These are phyloP conservation scores for Penicillium sp. DNA, from an alignment of 2,329 filamentous ascomycete species.

Conservation along the genomic window DNA sequence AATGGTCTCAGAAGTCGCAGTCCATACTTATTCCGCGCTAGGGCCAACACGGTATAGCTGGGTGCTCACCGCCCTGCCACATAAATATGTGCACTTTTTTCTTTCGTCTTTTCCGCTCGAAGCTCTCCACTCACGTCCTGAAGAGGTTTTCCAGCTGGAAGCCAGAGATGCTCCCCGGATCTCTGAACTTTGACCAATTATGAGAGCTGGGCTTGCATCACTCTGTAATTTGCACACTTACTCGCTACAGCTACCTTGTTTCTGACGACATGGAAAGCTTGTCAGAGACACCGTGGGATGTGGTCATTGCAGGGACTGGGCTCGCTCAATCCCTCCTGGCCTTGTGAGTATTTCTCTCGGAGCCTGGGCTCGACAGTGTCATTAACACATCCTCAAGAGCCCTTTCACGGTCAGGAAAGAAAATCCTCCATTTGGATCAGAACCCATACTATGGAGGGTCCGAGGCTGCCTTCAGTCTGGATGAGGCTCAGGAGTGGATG, in stretches of 20 bases:
- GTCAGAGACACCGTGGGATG: conserved; percentile 70
- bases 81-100: conserved; percentile 13
- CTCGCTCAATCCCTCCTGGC: conserved; percentile 73
- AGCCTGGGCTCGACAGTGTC: conserved; percentile 8
- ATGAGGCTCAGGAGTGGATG: conserved; percentile 74
- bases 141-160: not conserved
- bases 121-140: not conserved
- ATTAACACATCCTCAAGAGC: conserved; percentile 64
- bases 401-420: conserved; percentile 85
- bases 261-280: conserved; percentile 62
- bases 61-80: conserved; percentile 15
- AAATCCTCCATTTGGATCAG: conserved; percentile 80
- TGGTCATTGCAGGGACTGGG: conserved; percentile 72
- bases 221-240: conserved; percentile 18
- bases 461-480: conserved; percentile 78
- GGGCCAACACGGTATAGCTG: conserved; percentile 4
- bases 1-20: not conserved
- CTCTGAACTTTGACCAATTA: conserved; percentile 11
- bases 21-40: not conserved
- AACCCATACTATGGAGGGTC: conserved; percentile 83
- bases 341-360: conserved; percentile 50
- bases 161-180: conserved; percentile 3
- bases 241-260: conserved; percentile 15
- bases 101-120: conserved; percentile 1
- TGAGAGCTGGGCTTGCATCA: conserved; percentile 19